A percentile compares a stretch with the other conserved stretches of the same genome.
phyloP scores from a whole-genome alignment of 2,329 filamentous ascomycete genomes.

The Didymella pinodella region DNA sequence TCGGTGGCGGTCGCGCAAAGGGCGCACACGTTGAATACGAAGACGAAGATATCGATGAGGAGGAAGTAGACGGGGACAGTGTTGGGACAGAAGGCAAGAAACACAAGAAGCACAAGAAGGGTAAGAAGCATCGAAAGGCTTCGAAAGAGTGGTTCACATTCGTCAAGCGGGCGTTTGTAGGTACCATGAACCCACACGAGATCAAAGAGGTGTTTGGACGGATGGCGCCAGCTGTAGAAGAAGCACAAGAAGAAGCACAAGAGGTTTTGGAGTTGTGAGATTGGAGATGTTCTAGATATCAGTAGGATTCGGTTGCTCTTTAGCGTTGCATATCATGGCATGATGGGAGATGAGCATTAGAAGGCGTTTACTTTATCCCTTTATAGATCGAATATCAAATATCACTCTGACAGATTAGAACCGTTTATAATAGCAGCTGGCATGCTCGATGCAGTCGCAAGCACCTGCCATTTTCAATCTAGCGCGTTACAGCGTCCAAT shows the following conservation, averaged over 20 bases:
- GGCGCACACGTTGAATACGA: slow-evolving; percentile 22
- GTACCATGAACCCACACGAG: slow-evolving; percentile 71
- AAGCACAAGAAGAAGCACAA: slow-evolving; percentile 12
- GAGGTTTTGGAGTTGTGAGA: slow-evolving; percentile 33
- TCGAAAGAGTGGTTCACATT: slow-evolving; percentile 82
- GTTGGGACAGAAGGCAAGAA: slow-evolving; percentile 45
- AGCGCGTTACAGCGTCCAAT: slow-evolving; percentile 18
- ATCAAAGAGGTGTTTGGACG: slow-evolving; percentile 57
- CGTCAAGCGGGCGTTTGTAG: slow-evolving; percentile 79
- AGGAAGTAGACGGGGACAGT: slow-evolving; percentile 36
- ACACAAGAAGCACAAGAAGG: slow-evolving; percentile 61
- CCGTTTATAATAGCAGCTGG: neutral
- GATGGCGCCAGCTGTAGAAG: neutral
- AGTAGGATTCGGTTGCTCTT: slow-evolving; percentile 2
- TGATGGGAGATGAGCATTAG: slow-evolving; percentile 8
- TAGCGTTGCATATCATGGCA: slow-evolving; percentile 21
- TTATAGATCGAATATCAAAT: neutral
- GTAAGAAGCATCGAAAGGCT: slow-evolving; percentile 57
- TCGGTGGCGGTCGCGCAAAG: slow-evolving; percentile 63
- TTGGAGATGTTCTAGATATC: neutral
- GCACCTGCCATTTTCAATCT: slow-evolving; percentile 18
- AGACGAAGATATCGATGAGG: slow-evolving; percentile 37
- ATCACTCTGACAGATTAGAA: neutral
- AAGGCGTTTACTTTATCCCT: slow-evolving; percentile 6
- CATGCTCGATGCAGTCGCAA: neutral